Percentiles rank a stretch among this genome's conserved stretches.
These are phyloP conservation scores for Mallotus repandus DNA, from an alignment of 441 rosid species.

Conservation along the genomic window DNA sequence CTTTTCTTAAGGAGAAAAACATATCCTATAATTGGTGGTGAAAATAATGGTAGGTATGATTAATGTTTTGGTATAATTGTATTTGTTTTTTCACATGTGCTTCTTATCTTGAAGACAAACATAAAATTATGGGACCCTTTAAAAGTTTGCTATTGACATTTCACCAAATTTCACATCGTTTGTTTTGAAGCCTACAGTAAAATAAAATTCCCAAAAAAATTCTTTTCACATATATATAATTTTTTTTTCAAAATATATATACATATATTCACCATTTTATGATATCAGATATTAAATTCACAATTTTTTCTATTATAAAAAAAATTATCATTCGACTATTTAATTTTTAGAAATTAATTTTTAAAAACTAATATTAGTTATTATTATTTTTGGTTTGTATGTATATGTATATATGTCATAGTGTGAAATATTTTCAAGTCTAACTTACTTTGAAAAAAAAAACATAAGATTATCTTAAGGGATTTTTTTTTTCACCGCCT, in stretches of 20 bases:
- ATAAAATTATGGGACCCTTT: slow-evolving; percentile 3
- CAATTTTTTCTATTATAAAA: no score
- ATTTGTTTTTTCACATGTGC: slow-evolving; percentile 16
- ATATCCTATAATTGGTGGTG: slow-evolving; percentile 6
- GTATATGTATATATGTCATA: no score
- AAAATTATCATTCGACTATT: no score
- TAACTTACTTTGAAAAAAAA: background rate
- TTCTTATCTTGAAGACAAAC: slow-evolving; percentile 23
- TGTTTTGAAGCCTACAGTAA: no score
- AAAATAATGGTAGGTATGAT: slow-evolving; percentile 26
- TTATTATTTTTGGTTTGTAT: no score
- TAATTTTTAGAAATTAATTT: no score
- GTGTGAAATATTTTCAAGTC: background rate
- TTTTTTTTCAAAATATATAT: no score
- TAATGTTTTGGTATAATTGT: slow-evolving; percentile 1
- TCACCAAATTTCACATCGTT: slow-evolving; percentile 25
- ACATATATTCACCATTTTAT: no score
- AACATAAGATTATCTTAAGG: background rate
- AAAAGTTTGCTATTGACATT: slow-evolving; percentile 28
- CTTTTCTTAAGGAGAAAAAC: slow-evolving; percentile 6
- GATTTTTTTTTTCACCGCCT: slow-evolving; percentile 11
- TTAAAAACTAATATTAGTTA: no score
- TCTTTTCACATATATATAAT: no score
- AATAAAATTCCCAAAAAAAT: no score
- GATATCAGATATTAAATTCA: no score